Percentiles rank a stretch among this genome's conserved stretches.
Conservation (phyloP, 495 filamentous ascomycete genomes). For the Parachaetomium inaequale region DNA sequence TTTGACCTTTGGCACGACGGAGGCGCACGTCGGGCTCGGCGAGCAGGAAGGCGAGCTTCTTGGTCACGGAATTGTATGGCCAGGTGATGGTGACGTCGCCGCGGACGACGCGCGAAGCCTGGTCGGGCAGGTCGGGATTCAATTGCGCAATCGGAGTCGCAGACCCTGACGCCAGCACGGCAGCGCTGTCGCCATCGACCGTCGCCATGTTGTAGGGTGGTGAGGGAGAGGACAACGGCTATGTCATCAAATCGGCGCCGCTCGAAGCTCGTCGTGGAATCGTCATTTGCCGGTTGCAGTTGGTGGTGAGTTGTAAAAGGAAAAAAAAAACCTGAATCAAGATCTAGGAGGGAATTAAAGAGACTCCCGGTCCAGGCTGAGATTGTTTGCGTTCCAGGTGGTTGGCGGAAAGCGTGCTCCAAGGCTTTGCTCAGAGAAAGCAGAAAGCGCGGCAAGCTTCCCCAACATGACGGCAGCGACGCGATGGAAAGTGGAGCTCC, state of each 20-base stretch:
- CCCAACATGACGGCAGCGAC: constrained; percentile 3
- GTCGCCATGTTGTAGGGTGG: constrained; percentile 23
- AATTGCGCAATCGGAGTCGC: constrained; percentile 62
- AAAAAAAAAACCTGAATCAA: not conserved
- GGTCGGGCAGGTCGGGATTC: constrained; percentile 49
- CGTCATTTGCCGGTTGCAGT: constrained; percentile 4
- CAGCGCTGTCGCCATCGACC: constrained; percentile 11
- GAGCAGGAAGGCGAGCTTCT: constrained; percentile 69
- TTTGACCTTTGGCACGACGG: constrained; percentile 72
- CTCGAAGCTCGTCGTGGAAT: not conserved
- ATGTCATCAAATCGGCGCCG: constrained; percentile 9
- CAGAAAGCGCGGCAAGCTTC: constrained; percentile 9
- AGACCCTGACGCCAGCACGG: constrained; percentile 19
- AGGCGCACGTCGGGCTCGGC: constrained; percentile 85
- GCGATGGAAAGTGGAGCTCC: not conserved
- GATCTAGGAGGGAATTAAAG: not conserved
- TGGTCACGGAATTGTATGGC: constrained; percentile 79
- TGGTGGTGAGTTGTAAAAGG: not conserved
- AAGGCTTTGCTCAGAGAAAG: not conserved
- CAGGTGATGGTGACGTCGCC: constrained; percentile 81
- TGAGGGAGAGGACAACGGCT: not conserved
- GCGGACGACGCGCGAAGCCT: constrained; percentile 34
- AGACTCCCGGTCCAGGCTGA: too few species aligned
- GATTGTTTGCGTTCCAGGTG: not conserved
- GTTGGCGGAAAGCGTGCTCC: not conserved